phyloP scores from a whole-genome alignment of 2,329 filamentous ascomycete species.

The Ramularia endophylla region DNA sequence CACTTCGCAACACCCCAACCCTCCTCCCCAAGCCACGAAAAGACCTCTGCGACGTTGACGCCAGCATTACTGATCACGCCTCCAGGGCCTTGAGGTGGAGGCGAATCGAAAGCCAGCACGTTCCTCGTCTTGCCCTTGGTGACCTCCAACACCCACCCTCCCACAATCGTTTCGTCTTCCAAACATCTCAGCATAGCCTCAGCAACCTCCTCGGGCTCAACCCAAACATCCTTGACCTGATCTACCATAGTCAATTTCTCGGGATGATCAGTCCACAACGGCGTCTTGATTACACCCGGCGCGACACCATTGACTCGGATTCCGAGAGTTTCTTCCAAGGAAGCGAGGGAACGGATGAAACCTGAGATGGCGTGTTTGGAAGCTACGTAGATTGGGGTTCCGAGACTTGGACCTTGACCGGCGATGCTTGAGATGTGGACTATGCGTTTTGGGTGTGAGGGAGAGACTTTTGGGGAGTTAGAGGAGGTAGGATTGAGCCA shows the following conservation, averaged over 20 bases:
- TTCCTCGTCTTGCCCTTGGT: slow-evolving; percentile 45
- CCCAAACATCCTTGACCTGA: slow-evolving; percentile 48
- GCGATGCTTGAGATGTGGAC: slow-evolving; percentile 42
- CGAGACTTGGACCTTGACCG: slow-evolving; percentile 35
- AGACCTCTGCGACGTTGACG: slow-evolving; percentile 45
- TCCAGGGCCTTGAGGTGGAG: slow-evolving; percentile 46
- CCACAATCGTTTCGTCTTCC: slow-evolving; percentile 44
- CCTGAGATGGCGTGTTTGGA: slow-evolving; percentile 42
- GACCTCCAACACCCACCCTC: slow-evolving; percentile 52
- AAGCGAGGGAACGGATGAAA: slow-evolving; percentile 45
- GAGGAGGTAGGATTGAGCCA: slow-evolving; percentile 41
- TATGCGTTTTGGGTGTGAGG: slow-evolving; percentile 41
- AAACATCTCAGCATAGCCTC: slow-evolving; percentile 53
- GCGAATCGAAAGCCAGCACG: slow-evolving; percentile 49
- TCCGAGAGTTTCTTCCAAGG: slow-evolving; percentile 44
- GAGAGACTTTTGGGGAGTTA: slow-evolving; percentile 28
- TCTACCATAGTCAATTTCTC: slow-evolving; percentile 53
- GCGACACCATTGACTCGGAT: slow-evolving; percentile 56
- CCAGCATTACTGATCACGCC: slow-evolving; percentile 33
- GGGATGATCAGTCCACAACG: slow-evolving; percentile 56
- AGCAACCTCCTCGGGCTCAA: slow-evolving; percentile 56
- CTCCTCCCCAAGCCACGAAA: slow-evolving; percentile 40
- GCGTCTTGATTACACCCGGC: slow-evolving; percentile 56
- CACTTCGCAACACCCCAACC: slow-evolving; percentile 44
- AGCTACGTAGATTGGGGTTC: slow-evolving; percentile 41